These are phyloP conservation scores for Citrullus amarus DNA, from an alignment of 306 rosid species.

Conservation along the genomic window DNA sequence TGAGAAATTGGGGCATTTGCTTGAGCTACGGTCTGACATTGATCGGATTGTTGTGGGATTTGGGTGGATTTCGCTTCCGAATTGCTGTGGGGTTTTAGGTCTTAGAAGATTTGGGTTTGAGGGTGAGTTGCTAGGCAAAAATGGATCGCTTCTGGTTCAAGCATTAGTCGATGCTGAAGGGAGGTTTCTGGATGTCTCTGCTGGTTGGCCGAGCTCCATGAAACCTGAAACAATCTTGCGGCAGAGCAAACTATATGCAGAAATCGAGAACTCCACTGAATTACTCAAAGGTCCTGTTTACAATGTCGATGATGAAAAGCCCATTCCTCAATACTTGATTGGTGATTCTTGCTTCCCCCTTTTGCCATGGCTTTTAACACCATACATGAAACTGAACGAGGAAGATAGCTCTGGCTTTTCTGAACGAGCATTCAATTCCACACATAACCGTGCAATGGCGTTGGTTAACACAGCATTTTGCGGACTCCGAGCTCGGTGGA, in stretches of 20 bases:
- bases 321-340: constrained; percentile 56
- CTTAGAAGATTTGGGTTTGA: constrained; percentile 31
- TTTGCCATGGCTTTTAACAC: constrained; percentile 77
- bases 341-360: constrained; percentile 75
- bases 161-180: constrained; percentile 74
- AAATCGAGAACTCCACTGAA: constrained; percentile 47
- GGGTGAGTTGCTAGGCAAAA: constrained; percentile 23
- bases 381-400: constrained; percentile 37
- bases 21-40: constrained; percentile 42
- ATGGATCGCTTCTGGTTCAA: constrained; percentile 42
- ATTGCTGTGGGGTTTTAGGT: constrained; percentile 68
- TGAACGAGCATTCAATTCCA: constrained; percentile 43
- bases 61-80: constrained; percentile 59
- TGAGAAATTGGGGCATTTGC: constrained; percentile 34
- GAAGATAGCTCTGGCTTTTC: constrained; percentile 35
- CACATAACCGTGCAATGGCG: constrained; percentile 40
- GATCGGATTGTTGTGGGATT: constrained; percentile 37
- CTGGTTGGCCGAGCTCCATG: constrained; percentile 72
- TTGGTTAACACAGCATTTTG: constrained; percentile 39
- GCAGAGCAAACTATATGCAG: constrained; percentile 50
- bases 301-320: constrained; percentile 33
- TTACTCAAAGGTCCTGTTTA: constrained; percentile 39
- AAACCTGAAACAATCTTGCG: constrained; percentile 44
- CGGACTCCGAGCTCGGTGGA: constrained; percentile 46
- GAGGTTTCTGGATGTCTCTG: constrained; percentile 65